phyloP scores from a whole-genome alignment of 257 asterid genomes.

The Solanum tacnaense region DNA sequence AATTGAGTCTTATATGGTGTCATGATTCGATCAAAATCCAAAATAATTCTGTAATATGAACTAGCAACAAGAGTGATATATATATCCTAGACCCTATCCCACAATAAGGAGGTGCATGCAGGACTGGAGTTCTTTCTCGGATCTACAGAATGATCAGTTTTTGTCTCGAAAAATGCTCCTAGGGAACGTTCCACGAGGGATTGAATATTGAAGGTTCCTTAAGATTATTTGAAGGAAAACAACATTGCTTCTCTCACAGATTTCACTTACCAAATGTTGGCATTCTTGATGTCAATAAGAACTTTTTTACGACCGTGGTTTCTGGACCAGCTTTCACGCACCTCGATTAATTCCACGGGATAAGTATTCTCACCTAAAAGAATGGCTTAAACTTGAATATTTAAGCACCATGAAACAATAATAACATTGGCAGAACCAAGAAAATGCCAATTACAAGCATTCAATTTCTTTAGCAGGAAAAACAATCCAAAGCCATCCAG shows the following conservation, averaged over 20 bases:
- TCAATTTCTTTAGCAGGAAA: neutral
- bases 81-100: too few relatives aligned
- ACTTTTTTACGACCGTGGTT: too few relatives aligned
- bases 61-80: neutral
- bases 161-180: neutral
- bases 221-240: too few relatives aligned
- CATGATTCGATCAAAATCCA: neutral
- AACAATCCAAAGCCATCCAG: neutral
- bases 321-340: fast-evolving
- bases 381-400: neutral
- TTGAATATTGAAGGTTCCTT: too few relatives aligned
- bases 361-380: neutral
- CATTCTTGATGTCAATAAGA: too few relatives aligned
- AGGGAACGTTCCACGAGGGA: neutral
- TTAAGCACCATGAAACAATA: neutral
- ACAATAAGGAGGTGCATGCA: neutral
- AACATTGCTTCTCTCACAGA: too few relatives aligned
- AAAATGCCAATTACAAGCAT: neutral
- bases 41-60: too few relatives aligned
- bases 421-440: neutral
- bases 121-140: neutral
- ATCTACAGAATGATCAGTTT: neutral
- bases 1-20: neutral
- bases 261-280: too few relatives aligned
- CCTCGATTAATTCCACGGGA: neutral